Percentiles rank a stretch among this genome's conserved stretches.
phyloP scores from a whole-genome alignment of 257 asterid species.

The Ilex aquifolium region DNA sequence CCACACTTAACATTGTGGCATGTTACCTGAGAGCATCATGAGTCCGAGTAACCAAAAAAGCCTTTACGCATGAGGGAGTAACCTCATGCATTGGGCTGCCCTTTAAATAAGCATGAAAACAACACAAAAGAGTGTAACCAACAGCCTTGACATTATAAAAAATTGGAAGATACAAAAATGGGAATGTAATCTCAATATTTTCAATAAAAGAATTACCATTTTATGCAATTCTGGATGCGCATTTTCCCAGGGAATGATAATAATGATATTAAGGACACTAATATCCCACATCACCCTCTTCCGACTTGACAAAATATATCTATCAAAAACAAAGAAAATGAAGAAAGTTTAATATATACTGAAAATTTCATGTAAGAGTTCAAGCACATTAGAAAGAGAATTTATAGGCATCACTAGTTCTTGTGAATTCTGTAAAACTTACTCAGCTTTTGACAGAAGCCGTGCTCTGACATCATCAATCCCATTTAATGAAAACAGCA shows the following conservation, averaged over 20 bases:
- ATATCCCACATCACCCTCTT: slow-evolving; percentile 68
- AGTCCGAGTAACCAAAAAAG: too few relatives aligned
- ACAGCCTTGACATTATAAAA: too few relatives aligned
- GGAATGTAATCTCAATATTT: background rate
- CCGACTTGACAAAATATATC: slow-evolving; percentile 63
- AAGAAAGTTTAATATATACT: slow-evolving; percentile 5
- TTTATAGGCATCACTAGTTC: too few relatives aligned
- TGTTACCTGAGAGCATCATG: too few relatives aligned
- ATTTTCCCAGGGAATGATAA: slow-evolving; percentile 48
- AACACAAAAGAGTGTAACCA: too few relatives aligned
- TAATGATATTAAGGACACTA: slow-evolving; percentile 31
- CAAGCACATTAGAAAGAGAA: background rate
- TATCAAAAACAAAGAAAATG: slow-evolving; percentile 28
- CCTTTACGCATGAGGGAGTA: too few relatives aligned
- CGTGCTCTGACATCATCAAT: slow-evolving; percentile 56
- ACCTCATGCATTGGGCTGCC: too few relatives aligned
- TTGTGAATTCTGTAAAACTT: slow-evolving; percentile 20
- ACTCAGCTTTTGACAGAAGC: slow-evolving; percentile 71
- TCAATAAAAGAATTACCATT: slow-evolving; percentile 32
- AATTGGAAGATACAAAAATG: too few relatives aligned
- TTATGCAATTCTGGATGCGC: slow-evolving; percentile 34
- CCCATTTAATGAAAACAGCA: slow-evolving; percentile 62
- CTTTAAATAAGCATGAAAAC: too few relatives aligned
- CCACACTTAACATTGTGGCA: too few relatives aligned
- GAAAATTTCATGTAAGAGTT: slow-evolving; percentile 15